phyloP scores from a whole-genome alignment of 805 yeast genomes.

The Pichia gijzeniarum region DNA sequence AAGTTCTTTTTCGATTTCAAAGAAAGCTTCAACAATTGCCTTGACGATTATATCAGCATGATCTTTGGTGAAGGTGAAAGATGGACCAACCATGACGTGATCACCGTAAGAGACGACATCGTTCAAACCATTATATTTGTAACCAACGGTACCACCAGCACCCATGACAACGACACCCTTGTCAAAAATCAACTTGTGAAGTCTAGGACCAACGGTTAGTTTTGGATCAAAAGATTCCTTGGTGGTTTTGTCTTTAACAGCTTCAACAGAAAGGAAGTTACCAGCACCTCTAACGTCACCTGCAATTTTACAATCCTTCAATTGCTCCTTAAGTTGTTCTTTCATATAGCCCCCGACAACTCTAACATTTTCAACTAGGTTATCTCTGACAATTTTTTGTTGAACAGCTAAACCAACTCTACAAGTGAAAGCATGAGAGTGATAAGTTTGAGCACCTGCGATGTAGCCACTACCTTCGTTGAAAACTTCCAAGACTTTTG shows the following conservation, averaged over 20 bases:
- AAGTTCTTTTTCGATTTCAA: slow-evolving; percentile 30
- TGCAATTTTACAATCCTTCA: slow-evolving; percentile 34
- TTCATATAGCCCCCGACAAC: slow-evolving; percentile 39
- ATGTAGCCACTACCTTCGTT: slow-evolving; percentile 35
- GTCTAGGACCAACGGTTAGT: slow-evolving; percentile 32
- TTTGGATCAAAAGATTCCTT: slow-evolving; percentile 41
- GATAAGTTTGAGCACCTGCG: slow-evolving; percentile 45
- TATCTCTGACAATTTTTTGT: slow-evolving; percentile 31
- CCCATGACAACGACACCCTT: slow-evolving; percentile 46
- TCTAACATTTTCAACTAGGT: slow-evolving; percentile 36
- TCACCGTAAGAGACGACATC: slow-evolving; percentile 32
- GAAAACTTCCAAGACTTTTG: slow-evolving; percentile 33
- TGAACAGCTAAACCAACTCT: slow-evolving; percentile 42
- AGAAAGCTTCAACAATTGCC: slow-evolving; percentile 35
- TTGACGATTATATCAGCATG: slow-evolving; percentile 37
- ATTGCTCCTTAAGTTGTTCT: slow-evolving; percentile 29
- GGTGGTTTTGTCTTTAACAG: slow-evolving; percentile 46
- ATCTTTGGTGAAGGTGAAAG: slow-evolving; percentile 36
- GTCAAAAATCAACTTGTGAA: slow-evolving; percentile 31
- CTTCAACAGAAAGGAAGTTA: slow-evolving; percentile 52
- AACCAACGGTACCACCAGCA: slow-evolving; percentile 34
- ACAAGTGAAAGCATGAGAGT: slow-evolving; percentile 41
- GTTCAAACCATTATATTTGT: slow-evolving; percentile 26
- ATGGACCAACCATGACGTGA: slow-evolving; percentile 43
- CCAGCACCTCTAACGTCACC: slow-evolving; percentile 64